A percentile compares a stretch with the other conserved stretches of the same genome.
These are phyloP conservation scores for Calophaca sinica DNA, from an alignment of 306 rosid genomes.

Conservation along the genomic window DNA sequence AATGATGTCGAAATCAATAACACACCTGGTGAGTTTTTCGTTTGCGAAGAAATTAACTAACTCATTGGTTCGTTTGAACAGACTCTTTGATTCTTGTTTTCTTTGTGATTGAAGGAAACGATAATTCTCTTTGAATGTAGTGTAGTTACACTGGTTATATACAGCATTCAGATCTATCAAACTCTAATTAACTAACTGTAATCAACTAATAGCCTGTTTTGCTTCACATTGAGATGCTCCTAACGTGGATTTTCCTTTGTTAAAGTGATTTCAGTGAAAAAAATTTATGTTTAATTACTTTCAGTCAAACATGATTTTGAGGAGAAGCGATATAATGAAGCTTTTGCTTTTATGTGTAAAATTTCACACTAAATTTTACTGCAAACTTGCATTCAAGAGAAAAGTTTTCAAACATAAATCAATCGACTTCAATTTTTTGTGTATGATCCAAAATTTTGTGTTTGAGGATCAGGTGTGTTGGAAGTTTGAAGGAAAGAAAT, in stretches of 20 bases:
- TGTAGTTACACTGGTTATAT: neutral
- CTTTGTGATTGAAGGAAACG: neutral
- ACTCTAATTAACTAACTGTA: neutral
- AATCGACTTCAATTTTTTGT: neutral
- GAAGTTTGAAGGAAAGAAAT: conserved; percentile 77
- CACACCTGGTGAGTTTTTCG: conserved; percentile 72
- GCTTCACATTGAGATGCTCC: no score
- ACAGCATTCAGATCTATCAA: neutral
- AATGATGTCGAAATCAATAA: conserved; percentile 67
- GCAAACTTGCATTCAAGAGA: no score
- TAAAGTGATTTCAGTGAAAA: no score
- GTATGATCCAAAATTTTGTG: neutral
- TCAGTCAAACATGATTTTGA: no score
- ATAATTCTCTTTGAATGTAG: neutral
- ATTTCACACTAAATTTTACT: no score
- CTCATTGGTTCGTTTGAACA: neutral
- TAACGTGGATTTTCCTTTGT: no score
- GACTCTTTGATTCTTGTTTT: neutral
- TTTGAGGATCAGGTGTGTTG: conserved; percentile 68
- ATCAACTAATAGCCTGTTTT: no score
- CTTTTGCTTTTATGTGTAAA: no score
- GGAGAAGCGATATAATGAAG: no score
- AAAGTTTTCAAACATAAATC: no score
- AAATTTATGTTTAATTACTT: no score
- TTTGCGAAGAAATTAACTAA: neutral